A percentile compares a stretch with the other conserved stretches of the same genome.
phyloP scores from a whole-genome alignment of 768 basidiomycete species.

The Gymnopilus dilepis region DNA sequence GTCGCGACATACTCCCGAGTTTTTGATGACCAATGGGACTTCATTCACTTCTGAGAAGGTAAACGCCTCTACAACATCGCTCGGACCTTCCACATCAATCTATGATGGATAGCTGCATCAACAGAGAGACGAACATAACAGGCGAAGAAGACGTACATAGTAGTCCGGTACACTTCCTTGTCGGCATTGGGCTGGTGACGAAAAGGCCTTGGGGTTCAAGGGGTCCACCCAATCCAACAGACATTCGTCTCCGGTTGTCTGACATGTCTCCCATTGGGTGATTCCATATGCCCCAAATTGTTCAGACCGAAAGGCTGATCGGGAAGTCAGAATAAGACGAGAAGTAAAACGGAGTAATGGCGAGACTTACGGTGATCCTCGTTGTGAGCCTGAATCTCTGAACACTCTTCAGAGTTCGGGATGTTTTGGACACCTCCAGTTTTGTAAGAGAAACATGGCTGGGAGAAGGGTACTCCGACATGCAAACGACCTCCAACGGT shows the following conservation, averaged over 20 bases:
- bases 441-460: slow-evolving; percentile 18
- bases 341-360: no score
- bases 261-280: slow-evolving; percentile 49
- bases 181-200: slow-evolving; percentile 25
- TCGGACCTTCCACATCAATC: slow-evolving; percentile 31
- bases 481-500: slow-evolving; percentile 21
- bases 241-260: slow-evolving; percentile 37
- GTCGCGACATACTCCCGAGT: slow-evolving; percentile 25
- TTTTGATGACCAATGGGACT: slow-evolving; percentile 30
- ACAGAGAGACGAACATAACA: background rate
- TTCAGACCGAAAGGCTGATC: slow-evolving; percentile 21
- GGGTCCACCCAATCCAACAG: slow-evolving; percentile 36
- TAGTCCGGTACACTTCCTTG: slow-evolving; percentile 36
- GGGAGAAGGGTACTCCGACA: slow-evolving; percentile 14
- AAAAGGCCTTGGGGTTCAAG: slow-evolving; percentile 26
- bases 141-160: slow-evolving; percentile 28
- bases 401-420: slow-evolving; percentile 13
- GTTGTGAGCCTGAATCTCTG: slow-evolving; percentile 2
- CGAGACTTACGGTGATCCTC: slow-evolving; percentile 9
- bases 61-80: slow-evolving; percentile 32
- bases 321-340: background rate
- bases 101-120: slow-evolving; percentile 1
- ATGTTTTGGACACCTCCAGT: slow-evolving; percentile 1
- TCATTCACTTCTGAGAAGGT: slow-evolving; percentile 28
- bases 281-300: slow-evolving; percentile 25